Base-by-base conservation (phyloP, 495 filamentous ascomycete species). In the Aspergillus heteromorphus region DNA sequence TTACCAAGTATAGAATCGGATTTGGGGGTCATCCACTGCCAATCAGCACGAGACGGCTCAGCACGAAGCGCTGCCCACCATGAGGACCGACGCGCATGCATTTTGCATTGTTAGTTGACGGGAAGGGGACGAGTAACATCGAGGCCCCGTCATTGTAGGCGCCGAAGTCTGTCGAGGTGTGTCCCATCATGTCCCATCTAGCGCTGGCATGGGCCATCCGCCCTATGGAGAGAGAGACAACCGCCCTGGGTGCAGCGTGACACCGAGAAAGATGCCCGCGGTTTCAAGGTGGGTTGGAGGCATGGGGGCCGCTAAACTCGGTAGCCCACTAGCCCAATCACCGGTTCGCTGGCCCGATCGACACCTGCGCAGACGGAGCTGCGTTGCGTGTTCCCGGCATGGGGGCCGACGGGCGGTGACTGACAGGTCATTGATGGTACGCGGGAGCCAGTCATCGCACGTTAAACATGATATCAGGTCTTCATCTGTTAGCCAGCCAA, bases 1-100 rank as follows among this genome's bases (percentile, higher is more conserved):
- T 38, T 38, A 38, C 54, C 41, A 56, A 38, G 47, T 43, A 41
- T 55, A 38, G 45, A 21, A 23, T 29, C 18, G 23, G 45, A 30
- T 20, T 19, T 16, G 45, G 34, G 45, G 42, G 23, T 5, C 13
- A 19, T 20, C 42, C 42, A 45, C 23, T 18, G 16, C 45, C 25
- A 48, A 25, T 48, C 25, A 48, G 40, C 40, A 47, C 9, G 11
- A 27, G 34, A 13, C 13, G 13, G 34, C n/a, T 4, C 13, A 14
- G 34, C 34, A 38, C 34, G 34, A 38, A 38, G 34, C 34, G 34
- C 34, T 38, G 34, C 34, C 34, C 13, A 38, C 34, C 34, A 38
- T 38, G n/a, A n/a, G 13, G 34, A 4, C 13, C 34, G 34, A 38
- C 34, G n/a, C 34, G 34, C 34, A 38, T 38, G 34, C 34, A 38